These are phyloP conservation scores for Tritrichomonas musculus DNA, from an alignment of 208 protist species.

Conservation along the genomic window DNA sequence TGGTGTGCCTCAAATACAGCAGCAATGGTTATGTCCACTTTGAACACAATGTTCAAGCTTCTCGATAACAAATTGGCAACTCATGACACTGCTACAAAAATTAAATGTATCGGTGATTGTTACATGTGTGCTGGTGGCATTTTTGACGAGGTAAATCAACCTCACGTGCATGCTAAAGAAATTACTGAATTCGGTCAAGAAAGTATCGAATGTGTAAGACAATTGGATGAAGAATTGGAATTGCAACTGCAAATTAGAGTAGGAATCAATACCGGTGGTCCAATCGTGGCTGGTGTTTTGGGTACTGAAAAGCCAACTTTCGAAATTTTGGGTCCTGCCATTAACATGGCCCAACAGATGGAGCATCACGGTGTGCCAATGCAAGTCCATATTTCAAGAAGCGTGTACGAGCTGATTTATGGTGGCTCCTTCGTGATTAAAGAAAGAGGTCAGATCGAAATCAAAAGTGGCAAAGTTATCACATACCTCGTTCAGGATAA, in stretches of 20 bases:
- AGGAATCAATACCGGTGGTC: not conserved
- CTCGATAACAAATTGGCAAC: not conserved
- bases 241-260: not conserved
- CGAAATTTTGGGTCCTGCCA: not conserved
- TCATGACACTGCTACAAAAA: not conserved
- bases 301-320: slow-evolving; percentile 31
- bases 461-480: not conserved
- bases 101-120: slow-evolving; percentile 27
- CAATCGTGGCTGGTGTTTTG: slow-evolving; percentile 3
- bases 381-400: not conserved
- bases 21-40: not conserved
- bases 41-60: not conserved
- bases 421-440: not conserved
- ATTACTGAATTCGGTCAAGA: not conserved
- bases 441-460: not conserved
- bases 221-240: not conserved
- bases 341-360: not conserved
- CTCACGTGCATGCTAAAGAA: not conserved
- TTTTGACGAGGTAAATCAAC: not conserved
- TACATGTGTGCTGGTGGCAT: slow-evolving; percentile 28
- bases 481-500: not conserved
- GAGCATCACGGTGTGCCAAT: slow-evolving; percentile 8
- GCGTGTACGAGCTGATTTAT: not conserved
- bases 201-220: not conserved
- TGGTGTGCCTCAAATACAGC: not conserved